Base-by-base conservation (phyloP, 176 grass and related monocot species). In the Guadua angustifolia region DNA sequence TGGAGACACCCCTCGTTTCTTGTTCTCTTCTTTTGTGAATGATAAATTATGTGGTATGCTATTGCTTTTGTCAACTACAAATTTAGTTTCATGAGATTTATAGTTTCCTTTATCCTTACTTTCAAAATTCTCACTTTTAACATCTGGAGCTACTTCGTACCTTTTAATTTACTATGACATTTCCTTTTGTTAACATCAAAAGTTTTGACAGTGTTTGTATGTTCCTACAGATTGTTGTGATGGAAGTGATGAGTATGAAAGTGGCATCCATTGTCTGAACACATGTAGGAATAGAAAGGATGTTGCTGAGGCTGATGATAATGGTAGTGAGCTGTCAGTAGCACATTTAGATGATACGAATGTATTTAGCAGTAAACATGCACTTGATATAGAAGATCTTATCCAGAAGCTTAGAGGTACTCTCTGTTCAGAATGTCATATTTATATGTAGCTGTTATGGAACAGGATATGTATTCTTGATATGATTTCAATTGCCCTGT, bases 11-110 rank as follows among this genome's bases (percentile, higher is more conserved):
- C 89, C 96, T 84, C 89, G 69, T 46, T 49, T 94, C 24, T 61
- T 99, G 81, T 99, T 95, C 73, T 99, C 96, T 85, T 99, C 96
- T 2, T 75, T 91, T 71, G 93, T 99, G 80, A 99, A 99, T 92
- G 96, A 99, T 86, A 32, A 77, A 52, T 91, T 99, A 69, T 99
- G 96, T 5, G 93, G 96, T 98, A 95, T 69, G 81, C 79, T 71
- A 44, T 82, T 74, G 68, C 15, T 82, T 71, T 81, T 77, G 38
- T 42, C 60, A 11, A 75, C 19, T 52, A 59, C 14, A 21, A 83
- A 73, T n/a, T 68, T 71, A 55, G 43, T 57, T 50, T 62, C 33
- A 74, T 47, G 14, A 73, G 4, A 45, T 75, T 36, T 33, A 38
- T 39, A n/a, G 21, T 71, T 66, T 65, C 38, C 44, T 69, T 45